These are phyloP conservation scores for Termitomyces heimii DNA, from an alignment of 768 basidiomycete genomes.

Conservation along the genomic window DNA sequence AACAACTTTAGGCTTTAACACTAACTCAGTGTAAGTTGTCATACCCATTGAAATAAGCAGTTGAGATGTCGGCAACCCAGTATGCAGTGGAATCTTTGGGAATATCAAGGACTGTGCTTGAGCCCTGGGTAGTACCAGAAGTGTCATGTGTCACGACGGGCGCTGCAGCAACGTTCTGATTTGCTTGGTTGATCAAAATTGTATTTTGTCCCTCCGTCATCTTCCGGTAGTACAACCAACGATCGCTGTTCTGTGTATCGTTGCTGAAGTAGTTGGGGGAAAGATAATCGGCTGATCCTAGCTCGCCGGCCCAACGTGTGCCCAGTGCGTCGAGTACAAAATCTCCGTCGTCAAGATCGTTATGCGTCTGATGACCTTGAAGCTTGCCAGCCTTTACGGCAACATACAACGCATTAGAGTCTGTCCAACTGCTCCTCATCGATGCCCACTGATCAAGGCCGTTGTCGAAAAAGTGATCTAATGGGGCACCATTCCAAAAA, in stretches of 20 bases:
- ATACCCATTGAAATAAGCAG: conserved; percentile 72
- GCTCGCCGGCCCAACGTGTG: conserved; percentile 90
- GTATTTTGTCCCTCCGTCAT: conserved; percentile 98
- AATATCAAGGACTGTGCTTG: conserved; percentile 71
- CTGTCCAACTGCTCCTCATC: conserved; percentile 92
- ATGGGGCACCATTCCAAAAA: conserved; percentile 81
- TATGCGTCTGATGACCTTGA: conserved; percentile 87
- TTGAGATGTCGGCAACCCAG: conserved; percentile 72
- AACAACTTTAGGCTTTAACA: conserved; percentile 1
- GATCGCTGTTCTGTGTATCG: conserved; percentile 58
- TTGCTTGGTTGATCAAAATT: conserved; percentile 63
- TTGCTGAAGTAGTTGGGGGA: conserved; percentile 71
- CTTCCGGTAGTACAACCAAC: conserved; percentile 96
- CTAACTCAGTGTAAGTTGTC: conserved; percentile 19
- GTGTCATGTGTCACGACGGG: conserved; percentile 52
- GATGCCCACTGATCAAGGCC: conserved; percentile 78
- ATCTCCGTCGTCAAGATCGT: conserved; percentile 91
- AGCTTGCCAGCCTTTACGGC: conserved; percentile 84
- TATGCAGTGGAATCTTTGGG: conserved; percentile 70
- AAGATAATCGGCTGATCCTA: conserved; percentile 82
- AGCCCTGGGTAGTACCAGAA: conserved; percentile 65
- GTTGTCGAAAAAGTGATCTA: conserved; percentile 82
- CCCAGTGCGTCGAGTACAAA: conserved; percentile 95
- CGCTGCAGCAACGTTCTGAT: conserved; percentile 73
- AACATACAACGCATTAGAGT: conserved; percentile 73